phyloP scores from a whole-genome alignment of 2,329 filamentous ascomycete genomes.

The Phialophora tarda region DNA sequence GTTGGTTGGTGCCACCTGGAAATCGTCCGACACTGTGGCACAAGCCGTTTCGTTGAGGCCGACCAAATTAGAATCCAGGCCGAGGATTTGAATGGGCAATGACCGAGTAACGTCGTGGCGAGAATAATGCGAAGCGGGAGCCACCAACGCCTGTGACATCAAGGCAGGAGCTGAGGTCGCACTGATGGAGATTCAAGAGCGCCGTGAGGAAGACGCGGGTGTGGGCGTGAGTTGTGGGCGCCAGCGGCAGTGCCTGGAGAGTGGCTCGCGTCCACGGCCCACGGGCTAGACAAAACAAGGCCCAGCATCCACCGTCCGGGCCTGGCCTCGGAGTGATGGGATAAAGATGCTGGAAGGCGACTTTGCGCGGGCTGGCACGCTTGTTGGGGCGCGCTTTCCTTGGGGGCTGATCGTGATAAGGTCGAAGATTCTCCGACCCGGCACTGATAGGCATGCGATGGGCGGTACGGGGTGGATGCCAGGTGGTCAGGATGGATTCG shows the following conservation, averaged over 20 bases:
- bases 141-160: conserved; percentile 19
- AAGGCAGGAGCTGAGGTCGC: conserved; percentile 13
- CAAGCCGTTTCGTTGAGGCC: conserved; percentile 30
- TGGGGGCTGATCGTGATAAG: conserved; percentile 34
- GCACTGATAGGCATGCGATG: conserved; percentile 23
- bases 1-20: conserved; percentile 35
- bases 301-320: conserved; percentile 9
- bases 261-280: neutral
- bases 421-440: conserved; percentile 26
- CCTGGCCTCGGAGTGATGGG: conserved; percentile 13
- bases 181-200: conserved; percentile 16
- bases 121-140: conserved; percentile 19
- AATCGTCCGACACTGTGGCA: conserved; percentile 36
- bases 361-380: neutral
- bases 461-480: conserved; percentile 27
- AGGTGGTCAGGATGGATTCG: conserved; percentile 24
- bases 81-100: conserved; percentile 29
- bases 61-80: conserved; percentile 31
- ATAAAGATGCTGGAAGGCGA: neutral
- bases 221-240: neutral
- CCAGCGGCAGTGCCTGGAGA: conserved; percentile 5
- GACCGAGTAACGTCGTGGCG: conserved; percentile 31
- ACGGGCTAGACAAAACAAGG: neutral
- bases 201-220: neutral
- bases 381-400: neutral